Evolutionary conservation across 176 grass and related monocot species (phyloP), one percentile per base, ranked within the genome.

Genomic region (Typha latifolia): DNA sequence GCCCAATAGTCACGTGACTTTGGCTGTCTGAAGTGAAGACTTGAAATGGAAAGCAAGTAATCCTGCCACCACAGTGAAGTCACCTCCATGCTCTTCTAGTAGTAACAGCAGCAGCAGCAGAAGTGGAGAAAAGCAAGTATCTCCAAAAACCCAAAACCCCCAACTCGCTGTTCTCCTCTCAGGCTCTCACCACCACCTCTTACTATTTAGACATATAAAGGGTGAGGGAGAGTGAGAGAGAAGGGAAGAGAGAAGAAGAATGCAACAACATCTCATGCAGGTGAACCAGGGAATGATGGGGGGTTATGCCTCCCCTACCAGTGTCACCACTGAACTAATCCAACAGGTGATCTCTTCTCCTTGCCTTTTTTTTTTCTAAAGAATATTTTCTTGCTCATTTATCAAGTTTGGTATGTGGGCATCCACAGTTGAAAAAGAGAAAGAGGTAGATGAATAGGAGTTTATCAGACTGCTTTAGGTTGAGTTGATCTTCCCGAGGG

Each of bases 281-380:
- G 89, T 94, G 90, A 94, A 94, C 90, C 90, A 89, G 85, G 72
- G 62, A 69, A 87, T 94, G 85, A 94, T 94, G 77, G 90, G 90
- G 74, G 82, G 90, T 65, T 94, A 89, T 74, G 82, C 82, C 62
- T 83, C 90, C 48, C 82, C 90, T 78, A 57, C 77, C 37, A 61
- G 82, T 76, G 85, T 89, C 77, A 94, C 90, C 70, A 94, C 90
- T 78, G 90, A 94, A 89, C 79, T 89, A 77, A 94, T 94, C 47
- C 90, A 94, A 75, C 90, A 94, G 90, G 90, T 89, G 19, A 16
- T 10, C 14, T 69, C 37, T 69, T 78, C 62, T 34, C 57, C 51
- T 16, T 68, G 10, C 5, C 1, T 70, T 70, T 49, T 81, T 71
- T 12, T 57, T 19, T 49, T 66, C 51, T 49, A 67, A 62, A 70